Evolutionary conservation across 1,284 basidiomycete genomes (phyloP).

Genomic region (Fomitopsis schrenkii): DNA sequence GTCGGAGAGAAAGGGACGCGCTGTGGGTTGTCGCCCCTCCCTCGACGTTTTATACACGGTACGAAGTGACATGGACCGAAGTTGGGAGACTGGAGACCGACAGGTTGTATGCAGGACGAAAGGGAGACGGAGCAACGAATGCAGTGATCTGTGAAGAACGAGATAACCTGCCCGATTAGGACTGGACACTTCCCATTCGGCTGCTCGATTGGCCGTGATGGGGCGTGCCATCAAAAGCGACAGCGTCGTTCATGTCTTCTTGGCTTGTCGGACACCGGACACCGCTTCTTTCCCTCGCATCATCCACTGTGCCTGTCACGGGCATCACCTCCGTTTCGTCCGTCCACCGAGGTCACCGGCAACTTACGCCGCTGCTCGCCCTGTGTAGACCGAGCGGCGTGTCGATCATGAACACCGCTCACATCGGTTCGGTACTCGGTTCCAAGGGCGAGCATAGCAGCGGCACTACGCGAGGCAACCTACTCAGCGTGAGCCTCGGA

Average conservation of each 20-base stretch:
- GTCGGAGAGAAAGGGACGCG: constrained; percentile 15
- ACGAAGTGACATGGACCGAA: neutral
- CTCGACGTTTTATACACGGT: constrained; percentile 9
- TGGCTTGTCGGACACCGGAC: neutral
- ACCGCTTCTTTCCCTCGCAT: neutral
- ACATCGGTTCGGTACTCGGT: neutral
- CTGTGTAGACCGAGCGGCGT: neutral
- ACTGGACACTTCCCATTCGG: neutral
- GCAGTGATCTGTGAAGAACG: neutral
- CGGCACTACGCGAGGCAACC: neutral
- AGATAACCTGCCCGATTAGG: neutral
- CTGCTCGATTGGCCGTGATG: neutral
- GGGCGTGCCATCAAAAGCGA: too few species aligned
- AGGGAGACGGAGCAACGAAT: neutral
- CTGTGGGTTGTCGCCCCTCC: neutral
- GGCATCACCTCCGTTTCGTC: neutral
- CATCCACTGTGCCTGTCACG: neutral
- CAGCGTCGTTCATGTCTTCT: too few species aligned
- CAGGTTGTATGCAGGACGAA: neutral
- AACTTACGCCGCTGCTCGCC: neutral
- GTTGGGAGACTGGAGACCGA: neutral
- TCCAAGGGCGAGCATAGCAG: neutral
- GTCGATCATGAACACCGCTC: neutral
- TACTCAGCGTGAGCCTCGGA: neutral
- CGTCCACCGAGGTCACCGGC: neutral